Base-by-base conservation (phyloP, 2,329 filamentous ascomycete genomes). In the Pseudogymnoascus sp. region DNA sequence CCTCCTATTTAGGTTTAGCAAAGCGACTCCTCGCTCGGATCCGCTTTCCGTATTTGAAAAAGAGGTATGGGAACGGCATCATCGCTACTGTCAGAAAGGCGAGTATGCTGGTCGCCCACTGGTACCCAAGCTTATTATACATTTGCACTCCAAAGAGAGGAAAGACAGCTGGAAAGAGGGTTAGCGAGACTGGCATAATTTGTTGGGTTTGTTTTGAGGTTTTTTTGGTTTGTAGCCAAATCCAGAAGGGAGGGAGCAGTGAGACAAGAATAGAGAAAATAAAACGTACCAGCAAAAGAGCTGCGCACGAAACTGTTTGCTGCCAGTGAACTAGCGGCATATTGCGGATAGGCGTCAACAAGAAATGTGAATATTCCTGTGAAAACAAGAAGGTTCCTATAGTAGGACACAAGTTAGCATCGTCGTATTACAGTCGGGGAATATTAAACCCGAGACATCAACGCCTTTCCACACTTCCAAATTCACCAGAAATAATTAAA, bases 281-380 rank as follows among this genome's bases (percentile, higher is more conserved):
- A 35, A 19, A 22, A 75, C 81, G 76, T 70, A 83, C 82, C 81
- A 65, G 89, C 92, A 78, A 96, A 95, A 19, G 82, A 80, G 67
- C 88, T 91, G 61, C 93, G 83, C 63, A 89, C 84, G 73, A 95
- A 90, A 56, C 88, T 89, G 71, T 96, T 95, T 50, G 91, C 91
- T 11, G 92, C 91, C 74, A 96, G 81, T 3, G 91, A 91, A 64
- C 83, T 87, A 56, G 89, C 89, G 26, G 89, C 89, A 72, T 90
- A 91, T 26, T 85, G 75, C 62, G 89, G 88, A 75, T 93, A 93
- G 22, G 89, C 88, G 73, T 91, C 89, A 68, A 90, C 88, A 75
- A 74, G 66, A 77, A 96, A 96, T 11, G 91, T 96, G 75, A 96
- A 96, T 68, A 96, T 85, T 61, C 91, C 91, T 63, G 85, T 88